phyloP scores from a whole-genome alignment of 306 rosid species.

The Trifolium dubium region DNA sequence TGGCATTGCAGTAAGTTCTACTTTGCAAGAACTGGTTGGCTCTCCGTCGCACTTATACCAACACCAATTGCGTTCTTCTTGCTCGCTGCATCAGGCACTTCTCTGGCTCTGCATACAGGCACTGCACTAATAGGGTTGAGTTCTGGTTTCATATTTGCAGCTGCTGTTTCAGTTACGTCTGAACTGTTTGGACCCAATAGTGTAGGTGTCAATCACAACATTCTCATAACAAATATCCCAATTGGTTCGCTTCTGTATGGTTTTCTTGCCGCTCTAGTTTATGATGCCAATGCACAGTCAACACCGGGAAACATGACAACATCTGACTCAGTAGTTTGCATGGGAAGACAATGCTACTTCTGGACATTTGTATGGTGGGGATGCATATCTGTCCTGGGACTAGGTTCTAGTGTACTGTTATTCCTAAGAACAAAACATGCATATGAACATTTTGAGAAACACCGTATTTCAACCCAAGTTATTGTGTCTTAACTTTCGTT shows the following conservation, averaged over 20 bases:
- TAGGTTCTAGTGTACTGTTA: conserved; percentile 62
- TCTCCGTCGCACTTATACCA: conserved; percentile 78
- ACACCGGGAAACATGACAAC: conserved; percentile 25
- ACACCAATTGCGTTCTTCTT: conserved; percentile 89
- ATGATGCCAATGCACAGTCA: conserved; percentile 59
- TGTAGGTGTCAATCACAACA: conserved; percentile 86
- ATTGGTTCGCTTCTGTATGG: conserved; percentile 89
- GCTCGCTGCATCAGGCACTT: conserved; percentile 64
- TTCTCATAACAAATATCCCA: conserved; percentile 89
- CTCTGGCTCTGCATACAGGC: conserved; percentile 58
- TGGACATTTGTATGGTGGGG: conserved; percentile 84
- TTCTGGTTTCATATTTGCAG: conserved; percentile 95
- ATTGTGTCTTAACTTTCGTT: conserved; percentile 32
- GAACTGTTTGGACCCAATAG: conserved; percentile 92
- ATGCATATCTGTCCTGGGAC: conserved; percentile 74
- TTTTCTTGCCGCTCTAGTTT: conserved; percentile 74
- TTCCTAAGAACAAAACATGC: conserved; percentile 81
- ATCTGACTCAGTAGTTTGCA: conserved; percentile 66
- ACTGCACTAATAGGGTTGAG: conserved; percentile 83
- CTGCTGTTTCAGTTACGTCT: conserved; percentile 90
- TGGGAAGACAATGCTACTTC: conserved; percentile 83
- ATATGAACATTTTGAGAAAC: conserved; percentile 69
- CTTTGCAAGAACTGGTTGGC: conserved; percentile 97
- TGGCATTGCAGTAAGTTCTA: conserved; percentile 70
- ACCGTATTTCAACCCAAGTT: conserved; percentile 56